Conservation (phyloP, 306 rosid genomes). For the Cicer judaicum region DNA sequence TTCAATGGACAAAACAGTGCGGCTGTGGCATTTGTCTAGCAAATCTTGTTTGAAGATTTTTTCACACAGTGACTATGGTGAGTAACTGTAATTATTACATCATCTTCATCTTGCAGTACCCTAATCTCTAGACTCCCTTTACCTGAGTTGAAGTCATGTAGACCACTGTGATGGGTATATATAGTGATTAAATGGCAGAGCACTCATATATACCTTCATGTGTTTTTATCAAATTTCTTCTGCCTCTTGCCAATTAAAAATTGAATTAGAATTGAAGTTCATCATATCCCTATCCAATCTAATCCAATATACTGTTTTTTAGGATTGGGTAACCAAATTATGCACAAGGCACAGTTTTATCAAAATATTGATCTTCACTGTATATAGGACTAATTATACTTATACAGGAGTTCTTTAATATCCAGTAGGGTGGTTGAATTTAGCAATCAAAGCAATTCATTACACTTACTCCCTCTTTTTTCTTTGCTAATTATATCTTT, state of each 20-base stretch:
- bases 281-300: conserved; percentile 13
- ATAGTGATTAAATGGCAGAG: conserved; percentile 17
- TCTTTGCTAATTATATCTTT: conserved; percentile 51
- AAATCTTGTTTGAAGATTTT: conserved; percentile 82
- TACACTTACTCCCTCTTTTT: conserved; percentile 13
- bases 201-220: neutral
- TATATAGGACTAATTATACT: conserved; percentile 14
- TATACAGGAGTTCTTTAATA: conserved; percentile 17
- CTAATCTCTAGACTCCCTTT: conserved; percentile 32
- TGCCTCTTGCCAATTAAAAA: conserved; percentile 14
- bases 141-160: conserved; percentile 28
- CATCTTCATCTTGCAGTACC: conserved; percentile 19
- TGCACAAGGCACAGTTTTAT: conserved; percentile 26
- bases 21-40: conserved; percentile 92
- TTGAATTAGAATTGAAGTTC: conserved; percentile 8
- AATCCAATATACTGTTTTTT: conserved; percentile 16
- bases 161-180: conserved; percentile 20
- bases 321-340: conserved; percentile 7
- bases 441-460: conserved; percentile 34
- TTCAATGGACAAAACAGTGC: conserved; percentile 99
- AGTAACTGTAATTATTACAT: conserved; percentile 46
- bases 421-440: conserved; percentile 34
- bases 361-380: conserved; percentile 9
- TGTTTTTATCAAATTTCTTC: conserved; percentile 23
- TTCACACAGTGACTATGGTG: conserved; percentile 95